Percentiles rank a stretch among this genome's conserved stretches.
Conservation (phyloP, 768 basidiomycete genomes). For the Astraeus odoratus region DNA sequence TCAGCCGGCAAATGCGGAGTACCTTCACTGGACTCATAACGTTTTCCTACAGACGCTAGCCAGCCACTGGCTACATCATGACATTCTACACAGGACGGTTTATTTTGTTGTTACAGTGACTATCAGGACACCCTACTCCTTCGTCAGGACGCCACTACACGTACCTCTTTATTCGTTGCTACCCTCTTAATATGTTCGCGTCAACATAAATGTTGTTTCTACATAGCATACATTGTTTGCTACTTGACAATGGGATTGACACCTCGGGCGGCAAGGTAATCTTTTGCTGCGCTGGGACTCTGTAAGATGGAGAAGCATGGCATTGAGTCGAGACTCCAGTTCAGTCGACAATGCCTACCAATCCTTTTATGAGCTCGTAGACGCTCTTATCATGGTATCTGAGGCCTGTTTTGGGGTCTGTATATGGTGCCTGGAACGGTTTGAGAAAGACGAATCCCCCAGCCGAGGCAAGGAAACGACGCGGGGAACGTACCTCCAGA, state of each 20-base stretch:
- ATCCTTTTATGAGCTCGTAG: slow-evolving; percentile 72
- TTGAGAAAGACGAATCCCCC: neutral
- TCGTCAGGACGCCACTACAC: slow-evolving; percentile 6
- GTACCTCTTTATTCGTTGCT: slow-evolving; percentile 1
- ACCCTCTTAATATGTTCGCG: neutral
- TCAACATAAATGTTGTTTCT: slow-evolving; percentile 31
- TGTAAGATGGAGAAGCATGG: slow-evolving; percentile 17
- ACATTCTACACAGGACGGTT: slow-evolving; percentile 13
- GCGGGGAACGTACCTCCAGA: slow-evolving; percentile 48
- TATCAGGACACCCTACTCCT: slow-evolving; percentile 14
- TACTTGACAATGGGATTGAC: slow-evolving; percentile 45
- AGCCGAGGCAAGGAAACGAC: neutral
- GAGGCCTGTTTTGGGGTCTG: slow-evolving; percentile 72
- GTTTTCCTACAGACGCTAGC: too few species aligned
- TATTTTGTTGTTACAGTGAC: neutral
- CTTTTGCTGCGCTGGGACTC: slow-evolving; percentile 68
- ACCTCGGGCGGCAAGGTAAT: slow-evolving; percentile 57
- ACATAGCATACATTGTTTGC: neutral
- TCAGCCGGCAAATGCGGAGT: neutral
- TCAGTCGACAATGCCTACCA: slow-evolving; percentile 37
- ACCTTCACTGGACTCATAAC: neutral
- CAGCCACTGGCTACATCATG: neutral
- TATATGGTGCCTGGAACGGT: slow-evolving; percentile 62
- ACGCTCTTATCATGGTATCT: slow-evolving; percentile 83
- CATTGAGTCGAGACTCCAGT: neutral